Percentiles rank a stretch among this genome's conserved stretches.
phyloP scores from a whole-genome alignment of 2,329 filamentous ascomycete species.

The Talaromyces sp. region DNA sequence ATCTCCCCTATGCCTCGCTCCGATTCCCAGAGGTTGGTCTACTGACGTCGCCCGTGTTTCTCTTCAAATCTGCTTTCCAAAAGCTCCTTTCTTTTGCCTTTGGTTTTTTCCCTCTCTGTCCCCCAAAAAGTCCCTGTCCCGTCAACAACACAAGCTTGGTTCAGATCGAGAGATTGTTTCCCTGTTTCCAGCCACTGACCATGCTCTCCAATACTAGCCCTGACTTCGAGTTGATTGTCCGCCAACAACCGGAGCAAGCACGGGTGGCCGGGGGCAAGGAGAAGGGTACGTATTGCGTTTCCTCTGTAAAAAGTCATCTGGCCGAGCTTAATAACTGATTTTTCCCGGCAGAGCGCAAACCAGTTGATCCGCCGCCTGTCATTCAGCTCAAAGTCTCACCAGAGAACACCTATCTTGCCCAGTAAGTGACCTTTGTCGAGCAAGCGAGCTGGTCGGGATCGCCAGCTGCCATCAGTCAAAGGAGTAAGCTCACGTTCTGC shows the following conservation, averaged over 20 bases:
- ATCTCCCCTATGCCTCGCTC: conserved; percentile 29
- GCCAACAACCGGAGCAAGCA: conserved; percentile 63
- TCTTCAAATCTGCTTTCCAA: conserved; percentile 9
- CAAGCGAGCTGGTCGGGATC: conserved; percentile 9
- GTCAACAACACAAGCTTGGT: not conserved
- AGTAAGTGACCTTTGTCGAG: conserved; percentile 47
- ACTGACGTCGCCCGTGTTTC: conserved; percentile 15
- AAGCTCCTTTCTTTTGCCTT: conserved; percentile 3
- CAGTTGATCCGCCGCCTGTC: conserved; percentile 78
- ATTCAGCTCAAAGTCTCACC: conserved; percentile 60
- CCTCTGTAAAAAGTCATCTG: not conserved
- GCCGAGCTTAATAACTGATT: not conserved
- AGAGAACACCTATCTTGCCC: conserved; percentile 46
- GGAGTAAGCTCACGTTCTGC: conserved; percentile 5
- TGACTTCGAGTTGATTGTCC: conserved; percentile 55
- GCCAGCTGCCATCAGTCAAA: conserved; percentile 3
- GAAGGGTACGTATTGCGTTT: conserved; percentile 52
- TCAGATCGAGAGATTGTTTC: conserved; percentile 1
- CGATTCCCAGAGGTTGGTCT: conserved; percentile 38
- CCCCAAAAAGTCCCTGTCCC: not conserved
- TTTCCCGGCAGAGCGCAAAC: conserved; percentile 62
- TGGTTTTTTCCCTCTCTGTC: not conserved
- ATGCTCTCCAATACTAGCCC: conserved; percentile 43
- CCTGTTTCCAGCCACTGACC: conserved; percentile 33
- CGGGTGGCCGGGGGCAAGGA: conserved; percentile 68